Percentiles rank a stretch among this genome's conserved stretches.
These are phyloP conservation scores for Cladosporium phlei DNA, from an alignment of 2,329 filamentous ascomycete genomes.

Conservation along the genomic window DNA sequence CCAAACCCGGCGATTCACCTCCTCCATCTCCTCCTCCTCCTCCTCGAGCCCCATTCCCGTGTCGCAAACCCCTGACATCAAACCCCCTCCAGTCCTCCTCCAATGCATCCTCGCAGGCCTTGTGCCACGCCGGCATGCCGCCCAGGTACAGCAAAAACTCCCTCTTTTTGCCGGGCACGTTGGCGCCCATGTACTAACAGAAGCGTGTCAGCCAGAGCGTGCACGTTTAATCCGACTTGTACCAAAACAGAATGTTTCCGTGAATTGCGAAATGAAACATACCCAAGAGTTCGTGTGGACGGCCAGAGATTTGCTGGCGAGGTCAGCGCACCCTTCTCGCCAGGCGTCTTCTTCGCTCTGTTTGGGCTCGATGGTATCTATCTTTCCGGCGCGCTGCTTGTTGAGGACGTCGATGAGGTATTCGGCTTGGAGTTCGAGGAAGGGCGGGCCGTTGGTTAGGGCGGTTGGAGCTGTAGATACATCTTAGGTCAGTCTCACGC, in stretches of 20 bases:
- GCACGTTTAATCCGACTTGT: neutral
- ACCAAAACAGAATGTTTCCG: too few species aligned
- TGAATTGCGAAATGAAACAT: too few species aligned
- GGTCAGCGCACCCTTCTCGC: conserved; percentile 27
- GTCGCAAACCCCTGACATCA: too few species aligned
- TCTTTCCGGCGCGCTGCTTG: conserved; percentile 33
- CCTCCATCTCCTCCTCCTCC: too few species aligned
- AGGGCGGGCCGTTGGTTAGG: conserved; percentile 43
- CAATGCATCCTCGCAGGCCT: conserved; percentile 34
- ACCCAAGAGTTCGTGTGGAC: conserved; percentile 25
- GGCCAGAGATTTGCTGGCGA: conserved; percentile 27
- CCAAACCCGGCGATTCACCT: too few species aligned
- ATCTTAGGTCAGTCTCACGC: neutral
- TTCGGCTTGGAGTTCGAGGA: conserved; percentile 41
- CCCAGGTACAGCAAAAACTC: conserved; percentile 43
- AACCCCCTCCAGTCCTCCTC: conserved; percentile 27
- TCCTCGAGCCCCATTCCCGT: too few species aligned
- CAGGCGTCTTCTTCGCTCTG: conserved; percentile 39
- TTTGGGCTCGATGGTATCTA: conserved; percentile 38
- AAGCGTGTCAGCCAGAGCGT: neutral
- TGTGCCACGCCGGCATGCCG: conserved; percentile 32
- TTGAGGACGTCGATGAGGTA: conserved; percentile 42
- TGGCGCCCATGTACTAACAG: conserved; percentile 38
- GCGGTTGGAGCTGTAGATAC: conserved; percentile 35
- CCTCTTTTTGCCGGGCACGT: conserved; percentile 43